A percentile compares a stretch with the other conserved stretches of the same genome.
Conservation (phyloP, 2,329 filamentous ascomycete genomes). For the Botrytis hyacinthi region DNA sequence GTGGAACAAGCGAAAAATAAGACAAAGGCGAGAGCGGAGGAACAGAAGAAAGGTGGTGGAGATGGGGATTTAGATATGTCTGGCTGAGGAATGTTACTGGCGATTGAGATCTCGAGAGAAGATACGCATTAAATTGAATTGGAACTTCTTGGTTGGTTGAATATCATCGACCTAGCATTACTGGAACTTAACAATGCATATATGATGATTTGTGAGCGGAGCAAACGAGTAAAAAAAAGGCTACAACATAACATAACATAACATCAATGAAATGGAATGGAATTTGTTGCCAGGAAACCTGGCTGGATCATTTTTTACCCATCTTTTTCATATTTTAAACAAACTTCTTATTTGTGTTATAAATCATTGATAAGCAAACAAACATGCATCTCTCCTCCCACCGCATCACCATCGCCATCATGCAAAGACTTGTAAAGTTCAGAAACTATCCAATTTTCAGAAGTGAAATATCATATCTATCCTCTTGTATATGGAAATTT, state of each 20-base stretch:
- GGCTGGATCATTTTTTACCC: too few relatives aligned
- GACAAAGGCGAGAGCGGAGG: conserved; percentile 44
- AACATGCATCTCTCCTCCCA: neutral
- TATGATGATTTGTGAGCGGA: neutral
- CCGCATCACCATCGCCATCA: neutral
- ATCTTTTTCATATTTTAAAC: neutral
- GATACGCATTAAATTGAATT: neutral
- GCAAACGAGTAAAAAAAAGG: neutral
- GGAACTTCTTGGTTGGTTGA: neutral
- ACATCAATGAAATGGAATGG: neutral
- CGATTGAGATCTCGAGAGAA: neutral
- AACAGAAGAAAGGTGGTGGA: conserved; percentile 31
- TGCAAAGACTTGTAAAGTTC: neutral
- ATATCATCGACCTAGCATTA: neutral
- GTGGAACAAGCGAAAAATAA: conserved; percentile 63
- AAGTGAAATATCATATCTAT: neutral
- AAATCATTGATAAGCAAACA: neutral
- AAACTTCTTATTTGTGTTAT: neutral
- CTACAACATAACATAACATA: neutral
- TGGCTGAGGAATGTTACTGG: conserved; percentile 25
- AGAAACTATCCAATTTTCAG: neutral
- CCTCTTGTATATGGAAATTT: neutral
- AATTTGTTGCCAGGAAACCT: neutral
- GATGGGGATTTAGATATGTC: conserved; percentile 37
- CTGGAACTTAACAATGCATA: neutral